phyloP scores from a whole-genome alignment of 1,284 basidiomycete species.

The Apiotrichum mycotoxinovorans region DNA sequence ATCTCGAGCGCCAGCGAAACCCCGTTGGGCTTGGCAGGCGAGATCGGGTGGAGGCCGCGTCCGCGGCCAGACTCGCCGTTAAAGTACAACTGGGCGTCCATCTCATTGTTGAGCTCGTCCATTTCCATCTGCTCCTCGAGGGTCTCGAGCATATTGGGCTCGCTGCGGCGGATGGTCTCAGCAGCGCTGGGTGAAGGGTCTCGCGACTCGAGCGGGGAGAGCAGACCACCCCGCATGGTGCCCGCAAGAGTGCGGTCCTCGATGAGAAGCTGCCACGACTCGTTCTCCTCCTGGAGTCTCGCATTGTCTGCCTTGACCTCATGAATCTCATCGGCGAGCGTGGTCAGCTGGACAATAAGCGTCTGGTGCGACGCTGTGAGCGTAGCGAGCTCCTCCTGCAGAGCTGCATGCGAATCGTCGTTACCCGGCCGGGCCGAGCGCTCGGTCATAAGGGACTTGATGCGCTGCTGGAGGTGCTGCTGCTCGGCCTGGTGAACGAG shows the following conservation, averaged over 20 bases:
- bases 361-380: conserved; percentile 36
- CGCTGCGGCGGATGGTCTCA: conserved; percentile 4
- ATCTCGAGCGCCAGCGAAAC: conserved; percentile 72
- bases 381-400: conserved; percentile 41
- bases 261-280: conserved; percentile 86
- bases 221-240: conserved; percentile 59
- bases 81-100: conserved; percentile 29
- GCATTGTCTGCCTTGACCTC: conserved; percentile 35
- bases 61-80: conserved; percentile 38
- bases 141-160: conserved; percentile 20
- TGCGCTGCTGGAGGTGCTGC: conserved; percentile 31
- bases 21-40: conserved; percentile 49
- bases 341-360: conserved; percentile 38
- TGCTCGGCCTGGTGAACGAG: conserved; percentile 41
- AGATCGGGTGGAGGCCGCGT: neutral
- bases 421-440: conserved; percentile 5
- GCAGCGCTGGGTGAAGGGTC: neutral
- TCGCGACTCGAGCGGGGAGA: neutral
- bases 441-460: conserved; percentile 26
- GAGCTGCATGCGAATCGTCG: conserved; percentile 18
- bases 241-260: conserved; percentile 83
- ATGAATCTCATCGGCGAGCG: conserved; percentile 34
- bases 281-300: conserved; percentile 71
- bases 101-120: conserved; percentile 37
- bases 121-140: conserved; percentile 43